A percentile compares a stretch with the other conserved stretches of the same genome.
phyloP scores from a whole-genome alignment of 768 basidiomycete genomes.

The Lyophyllum atratum region DNA sequence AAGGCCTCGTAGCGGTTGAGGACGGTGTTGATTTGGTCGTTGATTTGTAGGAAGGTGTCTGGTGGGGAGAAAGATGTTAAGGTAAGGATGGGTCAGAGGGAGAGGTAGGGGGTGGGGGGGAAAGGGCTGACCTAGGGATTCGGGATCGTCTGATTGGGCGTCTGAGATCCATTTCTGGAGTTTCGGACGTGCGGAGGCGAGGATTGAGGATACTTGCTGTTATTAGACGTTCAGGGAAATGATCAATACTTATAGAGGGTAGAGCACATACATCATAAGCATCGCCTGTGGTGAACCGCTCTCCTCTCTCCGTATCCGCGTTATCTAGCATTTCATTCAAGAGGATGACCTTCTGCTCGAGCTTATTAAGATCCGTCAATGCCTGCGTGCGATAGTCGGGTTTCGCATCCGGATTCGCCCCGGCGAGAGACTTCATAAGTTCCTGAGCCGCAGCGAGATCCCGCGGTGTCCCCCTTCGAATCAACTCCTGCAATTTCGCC shows the following conservation, averaged over 20 bases:
- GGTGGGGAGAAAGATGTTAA: slow-evolving; percentile 8
- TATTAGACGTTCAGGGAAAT: slow-evolving; percentile 8
- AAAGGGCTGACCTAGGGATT: slow-evolving; percentile 72
- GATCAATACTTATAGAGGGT: neutral
- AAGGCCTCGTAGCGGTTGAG: slow-evolving; percentile 89
- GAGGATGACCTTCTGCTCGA: slow-evolving; percentile 94
- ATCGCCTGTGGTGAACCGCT: slow-evolving; percentile 85
- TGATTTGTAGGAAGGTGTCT: slow-evolving; percentile 95
- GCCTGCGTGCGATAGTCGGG: slow-evolving; percentile 94
- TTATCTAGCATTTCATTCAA: slow-evolving; percentile 98
- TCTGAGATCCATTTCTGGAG: slow-evolving; percentile 98
- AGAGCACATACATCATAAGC: slow-evolving; percentile 77
- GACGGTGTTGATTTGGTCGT: slow-evolving; percentile 96
- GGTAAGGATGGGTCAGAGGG: neutral
- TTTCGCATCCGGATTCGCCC: slow-evolving; percentile 92
- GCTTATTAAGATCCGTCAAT: slow-evolving; percentile 85
- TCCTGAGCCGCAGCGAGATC: slow-evolving; percentile 96
- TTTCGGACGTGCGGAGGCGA: slow-evolving; percentile 84
- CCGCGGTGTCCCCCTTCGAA: slow-evolving; percentile 91
- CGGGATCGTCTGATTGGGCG: slow-evolving; percentile 85
- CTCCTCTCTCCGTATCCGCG: slow-evolving; percentile 68
- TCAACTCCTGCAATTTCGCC: slow-evolving; percentile 98
- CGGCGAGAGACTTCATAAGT: slow-evolving; percentile 93
- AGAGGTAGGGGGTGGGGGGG: no score
- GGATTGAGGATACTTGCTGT: slow-evolving; percentile 88